Base-by-base conservation (phyloP, 2,329 filamentous ascomycete genomes). In the Phaeosphaeria sp. region DNA sequence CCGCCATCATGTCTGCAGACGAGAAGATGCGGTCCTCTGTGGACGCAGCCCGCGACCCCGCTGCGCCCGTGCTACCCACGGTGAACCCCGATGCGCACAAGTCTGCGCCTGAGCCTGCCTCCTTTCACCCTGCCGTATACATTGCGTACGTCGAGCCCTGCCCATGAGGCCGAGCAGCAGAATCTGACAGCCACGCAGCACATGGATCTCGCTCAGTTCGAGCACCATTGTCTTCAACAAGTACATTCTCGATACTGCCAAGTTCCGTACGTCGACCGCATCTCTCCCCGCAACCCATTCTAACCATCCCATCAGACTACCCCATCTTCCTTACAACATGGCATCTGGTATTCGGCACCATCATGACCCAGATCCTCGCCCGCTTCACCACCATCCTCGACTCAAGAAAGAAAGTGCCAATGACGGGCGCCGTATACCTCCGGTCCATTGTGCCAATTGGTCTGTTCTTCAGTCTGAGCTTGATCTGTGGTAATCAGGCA, bases 201-300 rank as follows among this genome's bases (percentile, higher is more conserved):
- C 89, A 68, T 99, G 95, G 95, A 98, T 99, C 75, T 83, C 89
- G 58, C 85, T 97, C 78, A 96, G 92, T 74, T 97, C 93, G 44
- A 92, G 90, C 71, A 93, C 98, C 75, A 99, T 99, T 77, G 84
- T 99, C 62, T 98, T 97, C 89, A 98, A 99, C 89, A 99, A 99
- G 87, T 97, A 92, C 88, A 92, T 99, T 72, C 86, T 98, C 62
- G 89, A 94, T 72, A 93, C 90, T 41, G 85, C 90, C 63, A 85
- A 91, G 63, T 97, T 97, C 83, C 86, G 90, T 92, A 85, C 83
- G 89, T 77, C 18, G n/a, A 27, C 44, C 49, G 49, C 11, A 52
- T 41, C 27, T 46, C 25, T 47, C 30, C 21, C 42, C 42, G 30
- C 54, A 50, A 42, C 52, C 30, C 47, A 36, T 44, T 44, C 74